Evolutionary conservation across 768 basidiomycete genomes (phyloP).

Genomic region (Scleroderma bovista): DNA sequence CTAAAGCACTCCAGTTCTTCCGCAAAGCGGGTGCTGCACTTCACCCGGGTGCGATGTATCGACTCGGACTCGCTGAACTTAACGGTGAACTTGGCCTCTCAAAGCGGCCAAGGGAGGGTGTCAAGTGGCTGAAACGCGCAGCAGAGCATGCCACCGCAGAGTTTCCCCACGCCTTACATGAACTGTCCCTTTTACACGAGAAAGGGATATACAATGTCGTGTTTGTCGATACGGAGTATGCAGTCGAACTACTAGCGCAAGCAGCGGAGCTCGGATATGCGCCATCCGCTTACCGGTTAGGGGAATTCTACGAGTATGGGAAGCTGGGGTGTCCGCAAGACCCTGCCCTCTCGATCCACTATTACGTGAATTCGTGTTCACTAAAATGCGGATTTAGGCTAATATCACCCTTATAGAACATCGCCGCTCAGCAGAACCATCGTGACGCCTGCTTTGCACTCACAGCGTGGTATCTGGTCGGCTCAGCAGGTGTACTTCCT

Average conservation of each 20-base stretch:
- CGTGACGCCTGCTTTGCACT: conserved; percentile 97
- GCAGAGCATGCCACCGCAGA: conserved; percentile 93
- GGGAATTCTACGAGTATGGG: conserved; percentile 99
- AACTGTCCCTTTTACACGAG: conserved; percentile 89
- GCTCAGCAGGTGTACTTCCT: conserved; percentile 93
- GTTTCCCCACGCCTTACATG: conserved; percentile 95
- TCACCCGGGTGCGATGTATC: conserved; percentile 95
- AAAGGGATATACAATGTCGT: conserved; percentile 98
- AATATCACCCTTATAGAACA: conserved; percentile 56
- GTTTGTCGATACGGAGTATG: conserved; percentile 95
- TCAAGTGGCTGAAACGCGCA: conserved; percentile 97
- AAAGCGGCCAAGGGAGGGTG: conserved; percentile 89
- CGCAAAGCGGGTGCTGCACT: conserved; percentile 87
- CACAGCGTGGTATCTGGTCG: conserved; percentile 99
- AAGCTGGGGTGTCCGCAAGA: conserved; percentile 98
- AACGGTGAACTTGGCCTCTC: conserved; percentile 89
- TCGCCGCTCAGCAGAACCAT: conserved; percentile 96
- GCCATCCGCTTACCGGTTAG: conserved; percentile 90
- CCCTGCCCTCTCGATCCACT: conserved; percentile 94
- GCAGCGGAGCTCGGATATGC: conserved; percentile 96
- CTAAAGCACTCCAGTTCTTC: conserved; percentile 90
- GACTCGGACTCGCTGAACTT: conserved; percentile 91
- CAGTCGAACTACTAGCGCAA: conserved; percentile 89
- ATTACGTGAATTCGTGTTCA: conserved; percentile 76
- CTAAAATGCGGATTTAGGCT: too few species aligned